Evolutionary conservation across 495 filamentous ascomycete genomes (phyloP), one percentile per base, ranked within the genome.

Genomic region (Penicillium manginii): DNA sequence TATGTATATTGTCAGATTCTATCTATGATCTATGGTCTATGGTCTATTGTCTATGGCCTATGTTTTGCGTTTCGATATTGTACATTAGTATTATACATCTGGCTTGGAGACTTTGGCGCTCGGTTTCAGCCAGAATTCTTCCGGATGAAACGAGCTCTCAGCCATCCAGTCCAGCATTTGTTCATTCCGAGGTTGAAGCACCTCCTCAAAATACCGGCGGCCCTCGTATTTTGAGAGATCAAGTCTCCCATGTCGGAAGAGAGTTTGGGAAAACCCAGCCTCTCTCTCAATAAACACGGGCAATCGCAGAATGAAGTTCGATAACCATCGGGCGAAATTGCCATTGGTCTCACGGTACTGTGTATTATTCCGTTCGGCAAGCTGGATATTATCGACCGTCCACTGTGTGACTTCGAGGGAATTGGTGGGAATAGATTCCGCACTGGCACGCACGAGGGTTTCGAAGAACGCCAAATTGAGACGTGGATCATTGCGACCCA

Each of bases 371-470:
- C 26, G 21, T 10, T 40, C 45, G 3, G 40, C 52, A 10, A 61
- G 54, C 11, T 39, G 43, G 10, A 59, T 43, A 17, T 65, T 64
- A n/a, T 71, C 65, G 37, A 76, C 60, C 0, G 61, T 68, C 76
- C 76, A 80, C 32, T 71, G 53, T 0, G 67, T 72, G 15, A 80
- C 65, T 29, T 73, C 70, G 2, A 69, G 32, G 0, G 71, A 69
- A 29, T 74, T 60, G 2, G 55, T 17, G 2, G 77, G 77, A 1
- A 79, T 39, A 15, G 74, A 78, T 58, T 80, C 77, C 0, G 77
- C 74, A 43, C 66, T 77, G 11, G 74, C 63, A 17, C 76, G 73
- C 2, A 80, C 31, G 17, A 80, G 64, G 12, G 69, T 50, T 39
- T 70, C 59, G 47, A 80, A 77, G 43, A 75, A 59, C 2, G 58